Conservation (phyloP, 306 rosid species). For the Betula pendula region DNA sequence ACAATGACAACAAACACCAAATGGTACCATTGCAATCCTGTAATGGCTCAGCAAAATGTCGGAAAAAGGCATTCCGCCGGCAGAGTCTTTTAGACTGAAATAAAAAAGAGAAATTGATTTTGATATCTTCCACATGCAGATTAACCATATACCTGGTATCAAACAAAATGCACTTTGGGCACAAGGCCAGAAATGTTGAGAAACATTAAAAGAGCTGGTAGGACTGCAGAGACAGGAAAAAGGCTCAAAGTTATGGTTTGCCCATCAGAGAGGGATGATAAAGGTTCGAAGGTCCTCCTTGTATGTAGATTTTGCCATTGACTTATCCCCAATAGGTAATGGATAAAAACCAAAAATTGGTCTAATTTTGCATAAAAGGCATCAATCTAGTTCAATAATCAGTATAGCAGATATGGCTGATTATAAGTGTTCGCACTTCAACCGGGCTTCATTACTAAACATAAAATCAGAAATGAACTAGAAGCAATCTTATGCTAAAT, state of each 20-base stretch:
- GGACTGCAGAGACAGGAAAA: background rate
- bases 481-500: background rate
- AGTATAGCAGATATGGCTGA: background rate
- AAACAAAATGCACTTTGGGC: background rate
- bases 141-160: background rate
- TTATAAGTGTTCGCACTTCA: background rate
- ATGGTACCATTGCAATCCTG: slow-evolving; percentile 86
- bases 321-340: background rate
- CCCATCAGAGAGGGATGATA: background rate
- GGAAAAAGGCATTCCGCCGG: slow-evolving; percentile 74
- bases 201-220: background rate
- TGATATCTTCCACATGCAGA: background rate
- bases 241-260: background rate
- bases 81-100: slow-evolving; percentile 79
- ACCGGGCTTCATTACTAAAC: too few species aligned
- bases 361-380: background rate
- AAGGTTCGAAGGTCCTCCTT: background rate
- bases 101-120: slow-evolving; percentile 20
- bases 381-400: background rate
- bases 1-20: background rate
- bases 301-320: background rate
- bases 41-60: slow-evolving; percentile 86
- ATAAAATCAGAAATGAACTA: background rate
- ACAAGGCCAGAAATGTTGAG: background rate
- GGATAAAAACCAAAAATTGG: background rate